Conservation (phyloP, 2,329 filamentous ascomycete species). For the Elsinoe batatas region DNA sequence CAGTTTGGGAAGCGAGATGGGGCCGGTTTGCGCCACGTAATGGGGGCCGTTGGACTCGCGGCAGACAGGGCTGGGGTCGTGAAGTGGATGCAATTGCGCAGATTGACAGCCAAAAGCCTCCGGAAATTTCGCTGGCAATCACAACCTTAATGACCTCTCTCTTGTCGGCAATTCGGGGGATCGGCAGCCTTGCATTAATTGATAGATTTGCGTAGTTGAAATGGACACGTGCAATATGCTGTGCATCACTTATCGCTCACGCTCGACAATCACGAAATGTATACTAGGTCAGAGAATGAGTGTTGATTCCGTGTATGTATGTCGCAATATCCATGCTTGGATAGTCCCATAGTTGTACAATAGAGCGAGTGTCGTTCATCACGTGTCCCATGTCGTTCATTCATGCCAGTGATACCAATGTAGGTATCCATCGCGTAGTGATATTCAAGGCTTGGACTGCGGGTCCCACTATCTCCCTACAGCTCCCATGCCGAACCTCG, state of each 20-base stretch:
- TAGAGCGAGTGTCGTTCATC: not conserved
- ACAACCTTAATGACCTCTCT: not conserved
- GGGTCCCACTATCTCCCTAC: not conserved
- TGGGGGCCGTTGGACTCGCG: not conserved
- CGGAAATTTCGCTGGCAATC: constrained; percentile 1
- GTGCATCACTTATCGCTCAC: not conserved
- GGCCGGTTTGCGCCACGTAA: not conserved
- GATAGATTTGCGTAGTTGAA: not conserved
- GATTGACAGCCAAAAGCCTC: not conserved
- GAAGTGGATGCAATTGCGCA: not conserved
- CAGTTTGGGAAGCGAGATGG: not conserved
- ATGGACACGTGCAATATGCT: not conserved
- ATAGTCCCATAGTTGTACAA: not conserved
- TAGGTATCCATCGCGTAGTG: not conserved
- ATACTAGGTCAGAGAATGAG: not conserved
- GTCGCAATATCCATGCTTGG: not conserved
- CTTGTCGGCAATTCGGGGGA: not conserved
- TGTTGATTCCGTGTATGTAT: not conserved
- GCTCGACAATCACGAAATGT: no score
- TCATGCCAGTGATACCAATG: not conserved
- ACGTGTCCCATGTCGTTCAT: not conserved
- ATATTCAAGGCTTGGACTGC: not conserved
- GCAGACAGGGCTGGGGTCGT: not conserved
- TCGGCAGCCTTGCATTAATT: constrained; percentile 8
- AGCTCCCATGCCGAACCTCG: constrained; percentile 17